Evolutionary conservation across 208 protist species (phyloP), one percentile per base, ranked within the genome.

Genomic region (Acanthamoeba lenticulata): DNA sequence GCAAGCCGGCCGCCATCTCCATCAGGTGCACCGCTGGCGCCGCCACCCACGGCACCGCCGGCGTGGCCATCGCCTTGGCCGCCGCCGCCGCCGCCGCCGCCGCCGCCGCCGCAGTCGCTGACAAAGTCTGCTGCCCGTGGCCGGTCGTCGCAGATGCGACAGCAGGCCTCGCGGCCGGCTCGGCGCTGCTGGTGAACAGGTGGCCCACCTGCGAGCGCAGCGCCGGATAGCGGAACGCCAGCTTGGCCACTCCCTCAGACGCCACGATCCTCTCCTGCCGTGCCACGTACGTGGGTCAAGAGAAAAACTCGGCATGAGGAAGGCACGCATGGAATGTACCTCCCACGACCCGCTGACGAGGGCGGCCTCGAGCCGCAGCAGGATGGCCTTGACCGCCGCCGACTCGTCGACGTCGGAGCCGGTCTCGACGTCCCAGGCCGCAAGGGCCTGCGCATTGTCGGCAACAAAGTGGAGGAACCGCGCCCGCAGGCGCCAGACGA

Each of bases 201-300:
- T 55, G 45, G 19, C 45, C 44, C 38, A 85, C 74, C 9, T 85
- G 74, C 45, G 74, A 47, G 45, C 74, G 74, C 74, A 85, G 45
- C 4, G 45, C 74, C n/a, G 74, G 74, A 21, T 38, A 57, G n/a
- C 74, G 74, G 74, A 85, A 85, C 3, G 74, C 74, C 74, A 85
- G 74, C 24, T 85, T 52, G 74, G 74, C 45, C 45, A 85, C 29
- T 5, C 45, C 74, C 44, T 85, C 74, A 4, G 74, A 38, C 27
- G 74, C 74, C 21, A 85, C 44, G 42, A 85, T 57, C 24, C 44
- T 57, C 24, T 38, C 55, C 74, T 85, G 15, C 9, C 5, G 13
- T 40, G 67, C 40, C 5, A 11, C 17, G 29, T 44, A 24, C 9
- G 29, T n/a, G n/a, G n/a, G n/a, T n/a, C n/a, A n/a, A 27, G 36